Percentiles rank a stretch among this genome's conserved stretches.
Conservation (phyloP, 176 grass and related monocot genomes). For the Panicum miliaceum region DNA sequence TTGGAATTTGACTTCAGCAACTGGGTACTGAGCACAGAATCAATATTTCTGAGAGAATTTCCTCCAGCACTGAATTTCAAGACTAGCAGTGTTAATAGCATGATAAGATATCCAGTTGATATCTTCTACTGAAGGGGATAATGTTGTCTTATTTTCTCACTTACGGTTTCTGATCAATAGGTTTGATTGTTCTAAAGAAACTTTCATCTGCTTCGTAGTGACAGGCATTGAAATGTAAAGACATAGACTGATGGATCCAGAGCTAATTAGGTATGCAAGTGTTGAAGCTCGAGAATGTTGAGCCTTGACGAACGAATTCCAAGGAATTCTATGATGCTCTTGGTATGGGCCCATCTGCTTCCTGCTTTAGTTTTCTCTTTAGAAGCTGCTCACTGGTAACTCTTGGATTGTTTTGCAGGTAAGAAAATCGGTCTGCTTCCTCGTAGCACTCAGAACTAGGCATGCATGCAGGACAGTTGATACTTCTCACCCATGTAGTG, state of each 20-base stretch:
- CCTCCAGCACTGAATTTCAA: not conserved
- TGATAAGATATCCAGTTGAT: too few relatives aligned
- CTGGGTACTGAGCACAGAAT: not conserved
- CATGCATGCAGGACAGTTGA: too few relatives aligned
- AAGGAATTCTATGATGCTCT: not conserved
- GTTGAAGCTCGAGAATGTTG: not conserved
- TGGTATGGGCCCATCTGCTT: not conserved
- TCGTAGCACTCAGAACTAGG: not conserved
- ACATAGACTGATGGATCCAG: not conserved
- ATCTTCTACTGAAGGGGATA: too few relatives aligned
- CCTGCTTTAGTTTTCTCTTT: not conserved
- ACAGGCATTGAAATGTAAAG: not conserved
- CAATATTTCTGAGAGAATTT: not conserved
- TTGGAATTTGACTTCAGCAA: constrained; percentile 8
- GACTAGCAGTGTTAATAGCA: not conserved
- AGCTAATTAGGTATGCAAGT: not conserved
- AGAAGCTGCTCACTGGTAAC: not conserved
- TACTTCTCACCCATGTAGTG: not conserved
- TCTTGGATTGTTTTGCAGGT: not conserved
- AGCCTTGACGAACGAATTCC: not conserved
- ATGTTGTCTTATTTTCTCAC: not conserved
- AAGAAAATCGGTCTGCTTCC: not conserved
- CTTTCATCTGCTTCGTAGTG: not conserved
- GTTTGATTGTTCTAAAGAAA: not conserved
- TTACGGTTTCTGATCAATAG: not conserved